Conservation (phyloP, 805 yeast genomes). For the Yarrowia osloensis region DNA sequence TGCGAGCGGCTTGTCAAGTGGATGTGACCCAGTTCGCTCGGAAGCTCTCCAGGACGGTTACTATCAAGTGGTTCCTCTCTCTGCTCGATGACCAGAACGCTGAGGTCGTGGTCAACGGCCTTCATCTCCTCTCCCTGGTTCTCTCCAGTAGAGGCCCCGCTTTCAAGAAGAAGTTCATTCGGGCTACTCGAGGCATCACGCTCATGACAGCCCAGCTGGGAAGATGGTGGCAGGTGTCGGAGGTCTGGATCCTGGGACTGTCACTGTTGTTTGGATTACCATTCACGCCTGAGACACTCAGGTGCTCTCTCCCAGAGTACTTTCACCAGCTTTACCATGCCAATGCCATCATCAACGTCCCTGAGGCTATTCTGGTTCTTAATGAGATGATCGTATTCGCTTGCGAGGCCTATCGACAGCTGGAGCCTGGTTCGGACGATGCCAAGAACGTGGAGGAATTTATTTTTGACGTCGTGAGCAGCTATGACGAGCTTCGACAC, state of each 20-base stretch:
- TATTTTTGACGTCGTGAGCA: neutral
- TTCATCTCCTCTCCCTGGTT: conserved; percentile 54
- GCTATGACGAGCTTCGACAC: conserved; percentile 15
- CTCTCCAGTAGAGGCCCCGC: conserved; percentile 51
- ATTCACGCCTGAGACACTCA: neutral
- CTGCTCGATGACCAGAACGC: conserved; percentile 49
- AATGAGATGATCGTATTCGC: conserved; percentile 22
- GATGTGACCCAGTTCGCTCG: conserved; percentile 17
- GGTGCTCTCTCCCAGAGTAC: neutral
- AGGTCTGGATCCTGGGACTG: conserved; percentile 42
- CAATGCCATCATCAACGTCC: conserved; percentile 2
- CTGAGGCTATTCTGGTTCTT: conserved; percentile 23
- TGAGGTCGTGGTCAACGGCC: conserved; percentile 42
- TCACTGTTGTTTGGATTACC: conserved; percentile 45
- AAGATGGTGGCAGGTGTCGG: conserved; percentile 53
- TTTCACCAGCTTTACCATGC: neutral
- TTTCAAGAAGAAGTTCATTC: conserved; percentile 53
- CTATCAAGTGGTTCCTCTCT: conserved; percentile 66
- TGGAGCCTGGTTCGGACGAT: neutral
- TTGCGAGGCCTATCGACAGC: conserved; percentile 1
- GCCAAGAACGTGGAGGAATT: neutral
- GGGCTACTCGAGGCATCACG: conserved; percentile 52
- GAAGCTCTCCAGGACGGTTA: conserved; percentile 54
- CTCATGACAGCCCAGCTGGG: conserved; percentile 51
- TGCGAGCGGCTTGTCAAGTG: conserved; percentile 42